Evolutionary conservation across 352 stramenopile species (phyloP), one percentile per base, ranked within the genome.

Genomic region (Phytopythium delawarense): DNA sequence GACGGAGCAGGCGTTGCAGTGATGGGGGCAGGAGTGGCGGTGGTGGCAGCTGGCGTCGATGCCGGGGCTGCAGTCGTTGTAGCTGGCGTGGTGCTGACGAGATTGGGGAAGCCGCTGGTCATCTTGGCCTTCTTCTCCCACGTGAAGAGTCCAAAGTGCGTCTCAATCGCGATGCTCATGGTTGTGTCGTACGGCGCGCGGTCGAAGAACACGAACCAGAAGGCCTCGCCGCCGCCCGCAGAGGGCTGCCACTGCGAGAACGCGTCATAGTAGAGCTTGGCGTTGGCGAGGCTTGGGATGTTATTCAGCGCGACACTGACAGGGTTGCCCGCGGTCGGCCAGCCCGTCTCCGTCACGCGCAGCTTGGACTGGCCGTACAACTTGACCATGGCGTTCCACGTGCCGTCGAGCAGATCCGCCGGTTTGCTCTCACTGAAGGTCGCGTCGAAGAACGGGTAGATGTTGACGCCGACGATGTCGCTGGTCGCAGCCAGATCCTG

Each of bases 151-250:
- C 82, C 82, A 64, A 95, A 93, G 60, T 88, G 85, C 48, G 51
- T 80, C 58, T 94, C 84, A 4, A 91, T 68, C 5, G 87, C 75
- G 2, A 72, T 23, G 23, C 12, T 40, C 69, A 88, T 74, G 16
- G 77, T 80, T 16, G 45, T 74, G 68, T 91, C 84, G 49, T 79
- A 67, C 1, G 71, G 70, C 21, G 67, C 54, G 23, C 79, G 81
- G 46, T 93, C 82, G 49, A 91, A 95, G 55, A 88, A 84, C 71
- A 84, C 88, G 69, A 92, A 92, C 86, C 84, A 95, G 53, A 92
- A 95, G 9, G 71, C 62, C 52, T 88, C 74, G 20, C 75, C 64
- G 4, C 82, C 80, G 1, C 75, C 75, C 1, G 44, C 61, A 0
- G 34, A 59, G 12, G 82, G 84, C 12, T 62, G 79, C 84, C 84